Conservation (phyloP, 2,329 filamentous ascomycete genomes). For the Neurospora sp. region DNA sequence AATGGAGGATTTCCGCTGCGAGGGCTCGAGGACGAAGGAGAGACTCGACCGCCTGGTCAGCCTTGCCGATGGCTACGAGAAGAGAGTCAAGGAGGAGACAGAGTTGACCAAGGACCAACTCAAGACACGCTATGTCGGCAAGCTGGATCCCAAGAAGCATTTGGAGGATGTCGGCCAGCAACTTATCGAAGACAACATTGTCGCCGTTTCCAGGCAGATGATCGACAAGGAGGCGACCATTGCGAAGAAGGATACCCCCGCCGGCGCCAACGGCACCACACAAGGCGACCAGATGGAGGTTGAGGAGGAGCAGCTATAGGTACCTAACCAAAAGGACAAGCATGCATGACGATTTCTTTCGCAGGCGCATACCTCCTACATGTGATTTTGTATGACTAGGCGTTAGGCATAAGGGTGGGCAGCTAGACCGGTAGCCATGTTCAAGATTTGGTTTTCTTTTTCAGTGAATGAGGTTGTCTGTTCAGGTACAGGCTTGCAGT, state of each 20-base stretch:
- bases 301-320: conserved; percentile 42
- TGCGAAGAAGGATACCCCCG: conserved; percentile 55
- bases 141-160: conserved; percentile 99
- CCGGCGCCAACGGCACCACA: conserved; percentile 36
- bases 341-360: not conserved
- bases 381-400: conserved; percentile 13
- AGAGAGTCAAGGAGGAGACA: conserved; percentile 97
- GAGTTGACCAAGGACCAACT: conserved; percentile 95
- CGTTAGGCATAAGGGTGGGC: conserved; percentile 13
- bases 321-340: not conserved
- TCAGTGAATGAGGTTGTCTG: not conserved
- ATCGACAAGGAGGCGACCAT: conserved; percentile 98
- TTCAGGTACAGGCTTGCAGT: not conserved
- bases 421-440: conserved; percentile 14
- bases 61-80: conserved; percentile 93
- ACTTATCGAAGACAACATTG: conserved; percentile 98
- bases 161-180: conserved; percentile 93
- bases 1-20: conserved; percentile 89
- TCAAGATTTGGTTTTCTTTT: conserved; percentile 5
- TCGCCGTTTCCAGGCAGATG: conserved; percentile 96
- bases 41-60: conserved; percentile 78
- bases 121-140: conserved; percentile 97
- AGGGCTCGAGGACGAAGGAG: conserved; percentile 79
- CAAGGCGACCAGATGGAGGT: conserved; percentile 59
- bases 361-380: not conserved